A percentile compares a stretch with the other conserved stretches of the same genome.
phyloP scores from a whole-genome alignment of 345 rosid species.

The Heritiera littoralis region DNA sequence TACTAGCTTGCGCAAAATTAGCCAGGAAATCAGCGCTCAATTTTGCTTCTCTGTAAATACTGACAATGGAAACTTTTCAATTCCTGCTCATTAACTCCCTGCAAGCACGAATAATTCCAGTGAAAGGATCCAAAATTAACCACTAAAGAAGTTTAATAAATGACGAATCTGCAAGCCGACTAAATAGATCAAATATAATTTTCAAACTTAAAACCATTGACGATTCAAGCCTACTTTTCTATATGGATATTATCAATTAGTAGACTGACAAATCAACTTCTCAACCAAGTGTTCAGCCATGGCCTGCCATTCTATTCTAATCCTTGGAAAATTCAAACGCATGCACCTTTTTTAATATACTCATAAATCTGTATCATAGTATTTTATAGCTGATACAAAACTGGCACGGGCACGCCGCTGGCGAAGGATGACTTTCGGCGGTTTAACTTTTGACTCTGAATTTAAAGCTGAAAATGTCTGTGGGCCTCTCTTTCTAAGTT shows the following conservation, averaged over 20 bases:
- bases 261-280: no score
- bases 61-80: no score
- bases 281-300: neutral
- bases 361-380: neutral
- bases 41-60: no score
- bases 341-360: neutral
- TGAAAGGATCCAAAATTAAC: no score
- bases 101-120: no score
- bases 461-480: neutral
- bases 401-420: constrained; percentile 1
- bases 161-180: neutral
- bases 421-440: constrained; percentile 12
- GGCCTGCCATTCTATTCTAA: neutral
- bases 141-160: no score
- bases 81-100: no score
- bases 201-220: neutral
- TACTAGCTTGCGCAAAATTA: no score
- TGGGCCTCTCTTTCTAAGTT: neutral
- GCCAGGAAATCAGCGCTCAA: no score
- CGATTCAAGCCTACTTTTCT: neutral
- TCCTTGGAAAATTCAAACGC: neutral
- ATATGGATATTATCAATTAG: no score
- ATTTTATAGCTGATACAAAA: neutral
- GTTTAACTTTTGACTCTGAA: neutral
- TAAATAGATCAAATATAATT: neutral